Conservation (phyloP, 176 grass and related monocot species). For the Melocanna baccifera region DNA sequence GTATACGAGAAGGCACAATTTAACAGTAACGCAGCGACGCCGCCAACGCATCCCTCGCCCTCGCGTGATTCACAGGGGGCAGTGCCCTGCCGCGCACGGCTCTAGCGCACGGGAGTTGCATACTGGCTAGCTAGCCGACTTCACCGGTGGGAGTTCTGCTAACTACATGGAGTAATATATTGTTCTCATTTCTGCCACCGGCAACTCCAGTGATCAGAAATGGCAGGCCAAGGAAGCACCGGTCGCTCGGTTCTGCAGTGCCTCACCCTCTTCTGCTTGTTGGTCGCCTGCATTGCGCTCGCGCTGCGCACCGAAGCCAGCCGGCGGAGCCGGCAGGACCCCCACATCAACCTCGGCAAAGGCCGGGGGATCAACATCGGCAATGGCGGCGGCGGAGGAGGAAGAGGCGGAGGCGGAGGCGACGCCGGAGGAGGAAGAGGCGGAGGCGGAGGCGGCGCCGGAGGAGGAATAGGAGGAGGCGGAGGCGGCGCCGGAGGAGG, state of each 20-base stretch:
- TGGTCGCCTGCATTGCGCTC: slow-evolving; percentile 32
- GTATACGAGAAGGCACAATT: not conserved
- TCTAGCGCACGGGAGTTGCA: no score
- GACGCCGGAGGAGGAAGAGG: not conserved
- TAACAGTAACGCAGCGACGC: not conserved
- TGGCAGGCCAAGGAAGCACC: not conserved
- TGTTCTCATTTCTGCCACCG: not conserved
- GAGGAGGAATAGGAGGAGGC: not conserved
- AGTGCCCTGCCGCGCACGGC: slow-evolving; percentile 17
- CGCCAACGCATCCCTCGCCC: no score
- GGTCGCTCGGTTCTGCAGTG: not conserved
- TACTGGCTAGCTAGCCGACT: no score
- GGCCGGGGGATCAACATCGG: slow-evolving; percentile 33
- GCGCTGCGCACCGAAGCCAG: slow-evolving; percentile 5
- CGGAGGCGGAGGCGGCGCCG: not conserved
- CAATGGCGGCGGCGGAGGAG: not conserved
- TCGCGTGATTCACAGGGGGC: not conserved
- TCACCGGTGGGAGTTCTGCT: no score
- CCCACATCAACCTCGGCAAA: slow-evolving; percentile 26
- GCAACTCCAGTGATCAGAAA: slow-evolving; percentile 4
- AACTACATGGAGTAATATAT: not conserved
- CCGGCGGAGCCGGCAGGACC: slow-evolving; percentile 9
- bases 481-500: not conserved
- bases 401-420: not conserved
- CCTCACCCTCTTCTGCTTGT: slow-evolving; percentile 23